Evolutionary conservation across 352 stramenopile genomes (phyloP).

Genomic region (Peronospora destructor): DNA sequence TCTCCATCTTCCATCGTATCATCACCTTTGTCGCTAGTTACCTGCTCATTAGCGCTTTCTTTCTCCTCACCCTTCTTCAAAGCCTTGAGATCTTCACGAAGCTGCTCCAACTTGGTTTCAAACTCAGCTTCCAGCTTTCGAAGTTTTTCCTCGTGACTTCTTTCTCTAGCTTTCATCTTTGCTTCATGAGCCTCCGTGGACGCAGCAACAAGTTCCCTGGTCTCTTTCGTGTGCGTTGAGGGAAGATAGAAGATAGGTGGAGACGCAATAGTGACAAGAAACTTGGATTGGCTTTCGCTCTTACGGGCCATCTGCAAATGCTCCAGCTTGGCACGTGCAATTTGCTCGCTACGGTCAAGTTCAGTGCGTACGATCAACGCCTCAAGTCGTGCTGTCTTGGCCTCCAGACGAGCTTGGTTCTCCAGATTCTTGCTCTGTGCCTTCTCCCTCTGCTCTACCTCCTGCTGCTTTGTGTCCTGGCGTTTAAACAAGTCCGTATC

Average conservation of each 20-base stretch:
- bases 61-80: conserved; percentile 20
- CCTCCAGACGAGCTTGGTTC: conserved; percentile 32
- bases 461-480: conserved; percentile 55
- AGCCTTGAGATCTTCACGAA: conserved; percentile 39
- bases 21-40: conserved; percentile 17
- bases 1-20: conserved; percentile 18
- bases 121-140: conserved; percentile 48
- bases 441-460: conserved; percentile 65
- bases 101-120: conserved; percentile 37
- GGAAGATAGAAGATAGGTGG: conserved; percentile 71
- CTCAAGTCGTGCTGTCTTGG: conserved; percentile 35
- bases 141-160: conserved; percentile 41
- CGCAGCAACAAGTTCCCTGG: conserved; percentile 57
- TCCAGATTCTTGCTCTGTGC: conserved; percentile 51
- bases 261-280: conserved; percentile 59
- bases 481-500: conserved; percentile 66
- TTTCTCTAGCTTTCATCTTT: conserved; percentile 40
- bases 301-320: conserved; percentile 44
- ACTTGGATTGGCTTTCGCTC: conserved; percentile 42
- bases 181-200: conserved; percentile 63
- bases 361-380: conserved; percentile 40
- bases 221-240: conserved; percentile 70
- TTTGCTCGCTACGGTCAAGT: conserved; percentile 43
- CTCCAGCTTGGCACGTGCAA: conserved; percentile 52
- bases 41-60: conserved; percentile 1